phyloP scores from a whole-genome alignment of 2,329 filamentous ascomycete species.

The Talaromyces sp. region DNA sequence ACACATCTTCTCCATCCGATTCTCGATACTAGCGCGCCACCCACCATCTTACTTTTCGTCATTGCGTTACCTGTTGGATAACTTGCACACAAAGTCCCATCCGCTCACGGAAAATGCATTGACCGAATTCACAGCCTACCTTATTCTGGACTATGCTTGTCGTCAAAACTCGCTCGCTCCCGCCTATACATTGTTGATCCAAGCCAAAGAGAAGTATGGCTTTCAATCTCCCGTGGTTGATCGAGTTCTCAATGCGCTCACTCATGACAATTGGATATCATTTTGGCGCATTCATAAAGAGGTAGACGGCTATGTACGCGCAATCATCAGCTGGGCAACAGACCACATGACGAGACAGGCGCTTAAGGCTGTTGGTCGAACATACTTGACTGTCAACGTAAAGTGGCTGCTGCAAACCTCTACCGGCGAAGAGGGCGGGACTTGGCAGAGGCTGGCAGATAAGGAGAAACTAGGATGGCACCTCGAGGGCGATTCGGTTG shows the following conservation, averaged over 20 bases:
- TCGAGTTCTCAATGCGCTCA: constrained; percentile 62
- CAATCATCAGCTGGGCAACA: constrained; percentile 76
- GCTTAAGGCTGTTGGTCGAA: constrained; percentile 77
- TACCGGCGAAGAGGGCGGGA: constrained; percentile 39
- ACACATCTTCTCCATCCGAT: constrained; percentile 85
- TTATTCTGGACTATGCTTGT: constrained; percentile 84
- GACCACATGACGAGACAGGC: constrained; percentile 67
- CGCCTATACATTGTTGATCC: constrained; percentile 62
- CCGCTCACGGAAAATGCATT: constrained; percentile 68
- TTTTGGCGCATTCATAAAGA: constrained; percentile 67
- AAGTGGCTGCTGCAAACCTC: constrained; percentile 60
- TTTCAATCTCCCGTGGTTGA: constrained; percentile 66
- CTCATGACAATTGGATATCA: constrained; percentile 73
- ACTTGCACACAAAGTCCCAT: constrained; percentile 59
- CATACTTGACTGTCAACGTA: constrained; percentile 72
- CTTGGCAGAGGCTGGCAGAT: constrained; percentile 66
- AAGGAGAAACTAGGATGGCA: constrained; percentile 80
- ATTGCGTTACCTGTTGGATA: constrained; percentile 68
- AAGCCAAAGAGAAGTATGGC: constrained; percentile 45
- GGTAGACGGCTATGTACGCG: constrained; percentile 75
- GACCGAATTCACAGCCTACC: constrained; percentile 72
- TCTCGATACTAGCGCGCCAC: constrained; percentile 73
- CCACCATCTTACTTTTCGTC: constrained; percentile 88
- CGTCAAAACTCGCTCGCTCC: constrained; percentile 68
- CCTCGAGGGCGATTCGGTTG: constrained; percentile 63